A percentile compares a stretch with the other conserved stretches of the same genome.
Evolutionary conservation across 2,329 filamentous ascomycete species (phyloP).

Genomic region (Fusarium buxicola): DNA sequence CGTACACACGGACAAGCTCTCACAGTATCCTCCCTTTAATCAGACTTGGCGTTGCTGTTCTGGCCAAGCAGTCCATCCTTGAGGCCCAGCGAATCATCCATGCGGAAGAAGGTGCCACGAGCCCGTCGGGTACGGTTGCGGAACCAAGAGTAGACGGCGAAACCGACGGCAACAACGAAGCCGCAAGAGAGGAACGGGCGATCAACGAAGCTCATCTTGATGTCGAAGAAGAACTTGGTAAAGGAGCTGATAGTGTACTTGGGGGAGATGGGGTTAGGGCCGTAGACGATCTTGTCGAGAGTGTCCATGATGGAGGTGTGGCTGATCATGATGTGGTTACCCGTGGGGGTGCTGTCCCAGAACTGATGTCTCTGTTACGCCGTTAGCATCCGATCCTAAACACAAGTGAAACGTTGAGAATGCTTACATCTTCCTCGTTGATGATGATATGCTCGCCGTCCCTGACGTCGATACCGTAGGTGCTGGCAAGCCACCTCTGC

Average conservation of each 20-base stretch:
- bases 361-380: slow-evolving; percentile 81
- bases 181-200: slow-evolving; percentile 70
- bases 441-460: slow-evolving; percentile 94
- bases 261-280: slow-evolving; percentile 76
- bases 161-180: slow-evolving; percentile 66
- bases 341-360: slow-evolving; percentile 92
- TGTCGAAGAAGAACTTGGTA: slow-evolving; percentile 77
- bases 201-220: slow-evolving; percentile 67
- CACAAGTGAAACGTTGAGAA: not conserved
- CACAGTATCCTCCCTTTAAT: slow-evolving; percentile 37
- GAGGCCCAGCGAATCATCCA: slow-evolving; percentile 68
- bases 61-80: slow-evolving; percentile 74
- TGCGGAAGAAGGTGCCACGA: slow-evolving; percentile 69
- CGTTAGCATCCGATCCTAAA: slow-evolving; percentile 48
- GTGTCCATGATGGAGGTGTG: slow-evolving; percentile 93
- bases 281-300: slow-evolving; percentile 75
- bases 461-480: slow-evolving; percentile 89
- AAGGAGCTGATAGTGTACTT: slow-evolving; percentile 82
- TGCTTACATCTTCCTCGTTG: slow-evolving; percentile 94
- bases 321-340: slow-evolving; percentile 88
- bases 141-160: slow-evolving; percentile 65
- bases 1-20: not conserved
- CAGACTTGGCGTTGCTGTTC: slow-evolving; percentile 52
- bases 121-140: slow-evolving; percentile 65
- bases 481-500: slow-evolving; percentile 96